These are phyloP conservation scores for Capronia epimyces DNA, from an alignment of 2,329 filamentous ascomycete genomes.

Conservation along the genomic window DNA sequence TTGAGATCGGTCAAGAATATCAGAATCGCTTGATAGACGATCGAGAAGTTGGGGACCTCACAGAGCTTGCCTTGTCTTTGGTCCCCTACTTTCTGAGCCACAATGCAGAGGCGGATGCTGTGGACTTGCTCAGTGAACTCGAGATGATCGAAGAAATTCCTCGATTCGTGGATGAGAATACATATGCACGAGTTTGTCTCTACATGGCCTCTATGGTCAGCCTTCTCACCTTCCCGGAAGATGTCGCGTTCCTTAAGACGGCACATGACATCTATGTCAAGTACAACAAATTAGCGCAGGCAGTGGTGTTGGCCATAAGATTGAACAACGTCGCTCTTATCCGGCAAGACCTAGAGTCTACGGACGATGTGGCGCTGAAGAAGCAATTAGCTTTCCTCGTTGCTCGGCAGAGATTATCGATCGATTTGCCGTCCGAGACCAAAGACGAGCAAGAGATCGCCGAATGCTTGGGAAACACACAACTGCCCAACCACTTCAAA, in stretches of 20 bases:
- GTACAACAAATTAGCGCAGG: constrained; percentile 89
- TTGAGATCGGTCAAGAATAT: constrained; percentile 95
- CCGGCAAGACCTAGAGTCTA: constrained; percentile 70
- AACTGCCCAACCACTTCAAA: constrained; percentile 88
- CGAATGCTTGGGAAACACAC: constrained; percentile 82
- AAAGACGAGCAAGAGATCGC: constrained; percentile 68
- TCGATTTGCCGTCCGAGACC: constrained; percentile 59
- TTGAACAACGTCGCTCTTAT: constrained; percentile 84
- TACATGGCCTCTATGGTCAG: constrained; percentile 99
- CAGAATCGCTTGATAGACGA: constrained; percentile 81
- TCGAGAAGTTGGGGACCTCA: constrained; percentile 74
- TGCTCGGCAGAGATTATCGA: constrained; percentile 80
- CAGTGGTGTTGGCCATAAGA: constrained; percentile 88
- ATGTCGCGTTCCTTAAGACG: constrained; percentile 87
- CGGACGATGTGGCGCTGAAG: constrained; percentile 73
- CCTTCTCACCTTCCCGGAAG: constrained; percentile 93
- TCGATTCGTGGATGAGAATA: constrained; percentile 86
- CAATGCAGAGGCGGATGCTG: constrained; percentile 96
- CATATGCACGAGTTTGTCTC: constrained; percentile 84
- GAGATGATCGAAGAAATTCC: constrained; percentile 94
- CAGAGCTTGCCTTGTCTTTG: constrained; percentile 74
- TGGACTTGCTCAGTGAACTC: constrained; percentile 92
- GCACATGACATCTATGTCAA: constrained; percentile 90
- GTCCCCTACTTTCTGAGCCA: constrained; percentile 94
- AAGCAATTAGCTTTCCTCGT: constrained; percentile 93